Conservation (phyloP, 2,329 filamentous ascomycete genomes). For the Penicillium sp. region DNA sequence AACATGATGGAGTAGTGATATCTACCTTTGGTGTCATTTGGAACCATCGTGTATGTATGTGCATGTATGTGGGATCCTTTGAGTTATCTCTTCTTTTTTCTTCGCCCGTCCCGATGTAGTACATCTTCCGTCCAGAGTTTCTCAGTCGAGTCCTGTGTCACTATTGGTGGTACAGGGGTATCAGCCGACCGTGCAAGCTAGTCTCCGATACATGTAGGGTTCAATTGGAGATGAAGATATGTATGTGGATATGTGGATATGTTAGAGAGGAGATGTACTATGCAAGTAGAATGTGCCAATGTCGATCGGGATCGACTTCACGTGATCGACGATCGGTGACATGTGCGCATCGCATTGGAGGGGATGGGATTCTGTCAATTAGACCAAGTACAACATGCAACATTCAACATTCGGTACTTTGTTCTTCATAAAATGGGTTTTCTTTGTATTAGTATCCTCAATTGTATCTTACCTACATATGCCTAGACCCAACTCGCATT, state of each 20-base stretch:
- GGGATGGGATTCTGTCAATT: not conserved
- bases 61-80: not conserved
- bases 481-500: not conserved
- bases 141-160: constrained; percentile 16
- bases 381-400: too few relatives aligned
- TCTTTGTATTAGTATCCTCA: not conserved
- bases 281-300: not conserved
- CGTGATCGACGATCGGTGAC: not conserved
- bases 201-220: not conserved
- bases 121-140: not conserved
- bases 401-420: not conserved
- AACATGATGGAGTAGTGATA: not conserved
- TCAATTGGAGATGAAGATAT: not conserved
- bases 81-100: not conserved
- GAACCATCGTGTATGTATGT: not conserved
- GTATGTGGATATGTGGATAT: too few relatives aligned
- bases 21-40: not conserved
- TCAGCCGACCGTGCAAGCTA: not conserved
- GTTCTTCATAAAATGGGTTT: not conserved
- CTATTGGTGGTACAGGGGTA: not conserved
- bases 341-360: not conserved
- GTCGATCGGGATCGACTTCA: not conserved
- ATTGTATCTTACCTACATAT: not conserved
- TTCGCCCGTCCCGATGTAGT: not conserved
- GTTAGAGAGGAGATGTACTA: not conserved